Conservation (phyloP, 1,284 basidiomycete genomes). For the Melampsora americana region DNA sequence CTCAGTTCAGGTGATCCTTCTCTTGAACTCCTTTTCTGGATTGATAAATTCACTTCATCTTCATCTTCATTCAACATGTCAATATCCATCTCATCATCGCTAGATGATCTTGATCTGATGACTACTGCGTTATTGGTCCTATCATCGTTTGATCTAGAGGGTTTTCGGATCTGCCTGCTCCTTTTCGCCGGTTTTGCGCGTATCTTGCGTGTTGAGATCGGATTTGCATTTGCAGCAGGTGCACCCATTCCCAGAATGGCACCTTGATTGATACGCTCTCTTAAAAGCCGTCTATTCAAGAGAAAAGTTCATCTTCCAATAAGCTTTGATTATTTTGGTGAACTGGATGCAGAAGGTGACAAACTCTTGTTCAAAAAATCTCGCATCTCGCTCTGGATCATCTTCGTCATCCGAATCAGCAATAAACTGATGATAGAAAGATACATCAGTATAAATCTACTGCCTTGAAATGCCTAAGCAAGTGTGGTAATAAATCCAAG, state of each 20-base stretch:
- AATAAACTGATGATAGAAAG: constrained; percentile 27
- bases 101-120: background rate
- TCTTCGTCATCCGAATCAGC: constrained; percentile 32
- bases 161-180: background rate
- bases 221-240: background rate
- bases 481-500: background rate
- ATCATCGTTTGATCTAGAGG: too few species aligned
- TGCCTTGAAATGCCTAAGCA: background rate
- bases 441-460: background rate
- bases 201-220: background rate
- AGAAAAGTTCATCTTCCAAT: background rate
- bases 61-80: background rate
- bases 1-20: background rate
- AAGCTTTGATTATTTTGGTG: too few species aligned
- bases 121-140: too few species aligned
- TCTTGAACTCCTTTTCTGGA: background rate
- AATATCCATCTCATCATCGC: background rate
- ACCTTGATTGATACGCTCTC: constrained; percentile 16
- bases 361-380: constrained; percentile 37
- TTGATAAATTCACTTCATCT: background rate
- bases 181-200: constrained; percentile 2
- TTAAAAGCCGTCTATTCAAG: constrained; percentile 7
- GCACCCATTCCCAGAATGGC: background rate
- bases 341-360: background rate
- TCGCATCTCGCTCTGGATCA: constrained; percentile 32